These are phyloP conservation scores for Auxenochlorella pyrenoidosa DNA, from an alignment of 139 green algal species.

Conservation along the genomic window DNA sequence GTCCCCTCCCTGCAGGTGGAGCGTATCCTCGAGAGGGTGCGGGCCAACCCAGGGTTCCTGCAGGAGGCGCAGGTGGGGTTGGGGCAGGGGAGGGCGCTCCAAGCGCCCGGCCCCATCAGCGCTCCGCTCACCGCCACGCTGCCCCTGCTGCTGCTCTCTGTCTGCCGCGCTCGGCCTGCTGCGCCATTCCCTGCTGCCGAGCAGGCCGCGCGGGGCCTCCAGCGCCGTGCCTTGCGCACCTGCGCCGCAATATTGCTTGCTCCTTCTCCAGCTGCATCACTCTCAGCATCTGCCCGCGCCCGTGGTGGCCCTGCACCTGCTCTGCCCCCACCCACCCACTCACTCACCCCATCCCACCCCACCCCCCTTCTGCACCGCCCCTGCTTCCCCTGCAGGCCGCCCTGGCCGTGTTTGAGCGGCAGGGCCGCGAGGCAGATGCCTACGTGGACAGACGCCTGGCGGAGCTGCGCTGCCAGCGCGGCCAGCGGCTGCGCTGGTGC, in stretches of 20 bases:
- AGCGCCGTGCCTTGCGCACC: no score
- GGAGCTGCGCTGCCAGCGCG: slow-evolving; percentile 11
- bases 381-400: not conserved
- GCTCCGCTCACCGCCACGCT: no score
- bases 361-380: not conserved
- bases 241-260: no score
- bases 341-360: no score
- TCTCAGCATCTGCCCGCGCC: no score
- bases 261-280: no score
- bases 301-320: no score
- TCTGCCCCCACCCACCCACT: not conserved
- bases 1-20: slow-evolving; percentile 14
- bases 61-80: slow-evolving; percentile 23
- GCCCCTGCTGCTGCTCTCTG: not conserved
- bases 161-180: no score
- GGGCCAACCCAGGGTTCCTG: slow-evolving; percentile 40
- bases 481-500: slow-evolving; percentile 32
- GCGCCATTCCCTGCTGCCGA: no score
- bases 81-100: no score
- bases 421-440: slow-evolving; percentile 32
- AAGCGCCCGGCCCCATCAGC: no score
- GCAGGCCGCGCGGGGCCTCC: no score
- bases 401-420: slow-evolving; percentile 35
- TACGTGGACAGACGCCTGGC: slow-evolving; percentile 13
- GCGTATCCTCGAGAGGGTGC: slow-evolving; percentile 42